Conservation (phyloP, 148 eudicot species). For the Rhododendron ovatum region DNA sequence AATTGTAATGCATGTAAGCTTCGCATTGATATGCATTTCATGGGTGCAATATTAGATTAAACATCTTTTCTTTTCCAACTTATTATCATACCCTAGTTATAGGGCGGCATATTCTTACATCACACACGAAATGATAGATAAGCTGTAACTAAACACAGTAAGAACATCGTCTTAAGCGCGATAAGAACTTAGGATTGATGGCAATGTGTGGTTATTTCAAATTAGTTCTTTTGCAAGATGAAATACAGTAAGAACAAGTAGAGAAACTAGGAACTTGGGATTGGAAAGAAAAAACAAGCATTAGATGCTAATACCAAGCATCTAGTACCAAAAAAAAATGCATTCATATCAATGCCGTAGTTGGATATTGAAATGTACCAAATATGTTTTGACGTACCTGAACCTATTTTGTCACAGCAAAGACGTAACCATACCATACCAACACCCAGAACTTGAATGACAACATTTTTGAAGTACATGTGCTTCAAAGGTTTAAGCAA, state of each 20-base stretch:
- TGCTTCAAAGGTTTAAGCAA: background rate
- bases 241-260: background rate
- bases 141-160: background rate
- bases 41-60: background rate
- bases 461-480: background rate
- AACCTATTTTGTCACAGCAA: background rate
- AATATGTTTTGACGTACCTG: background rate
- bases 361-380: background rate
- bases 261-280: background rate
- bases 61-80: background rate
- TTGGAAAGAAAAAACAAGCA: background rate
- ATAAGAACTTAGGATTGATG: background rate
- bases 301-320: background rate
- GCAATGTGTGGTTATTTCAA: background rate
- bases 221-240: background rate
- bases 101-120: background rate
- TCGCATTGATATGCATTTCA: background rate
- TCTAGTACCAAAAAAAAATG: background rate
- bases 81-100: background rate
- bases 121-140: background rate
- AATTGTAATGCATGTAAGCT: background rate
- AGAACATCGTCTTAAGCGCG: background rate
- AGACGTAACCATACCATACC: background rate
- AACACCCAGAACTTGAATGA: background rate
- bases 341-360: background rate